Conservation (phyloP, 1,284 basidiomycete species). For the Rhodotorula mucilaginosa region DNA sequence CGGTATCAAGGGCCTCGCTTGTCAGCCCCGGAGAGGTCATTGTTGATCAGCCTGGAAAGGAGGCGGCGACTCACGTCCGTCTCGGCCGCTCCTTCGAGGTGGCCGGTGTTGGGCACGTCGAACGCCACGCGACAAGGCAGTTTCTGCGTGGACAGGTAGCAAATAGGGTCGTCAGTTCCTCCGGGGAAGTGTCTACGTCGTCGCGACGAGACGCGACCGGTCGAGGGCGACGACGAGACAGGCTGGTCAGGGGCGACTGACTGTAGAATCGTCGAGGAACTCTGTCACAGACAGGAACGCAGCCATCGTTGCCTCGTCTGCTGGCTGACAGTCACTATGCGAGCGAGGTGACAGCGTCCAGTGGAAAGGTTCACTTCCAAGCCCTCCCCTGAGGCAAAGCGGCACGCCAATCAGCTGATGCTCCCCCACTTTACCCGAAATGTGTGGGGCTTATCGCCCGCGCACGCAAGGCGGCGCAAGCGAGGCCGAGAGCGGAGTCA, state of each 20-base stretch:
- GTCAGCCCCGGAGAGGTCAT: background rate
- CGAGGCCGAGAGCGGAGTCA: too few species aligned
- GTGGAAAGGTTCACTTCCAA: background rate
- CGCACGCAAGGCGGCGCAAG: too few species aligned
- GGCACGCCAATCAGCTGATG: too few species aligned
- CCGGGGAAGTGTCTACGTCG: background rate
- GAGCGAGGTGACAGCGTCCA: background rate
- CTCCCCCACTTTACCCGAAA: background rate
- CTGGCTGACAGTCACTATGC: background rate
- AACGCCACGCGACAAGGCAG: constrained; percentile 44
- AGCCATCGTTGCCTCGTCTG: constrained; percentile 5
- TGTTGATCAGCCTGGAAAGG: too few species aligned
- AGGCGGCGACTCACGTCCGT: constrained; percentile 39
- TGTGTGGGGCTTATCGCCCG: too few species aligned
- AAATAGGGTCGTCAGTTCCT: background rate
- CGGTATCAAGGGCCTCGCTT: background rate
- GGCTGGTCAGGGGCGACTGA: background rate
- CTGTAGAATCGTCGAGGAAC: constrained; percentile 33
- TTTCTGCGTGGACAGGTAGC: constrained; percentile 26
- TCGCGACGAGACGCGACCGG: background rate
- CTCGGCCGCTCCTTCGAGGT: constrained; percentile 46
- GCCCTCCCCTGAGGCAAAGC: background rate
- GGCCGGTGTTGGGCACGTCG: constrained; percentile 44
- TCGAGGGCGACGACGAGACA: background rate
- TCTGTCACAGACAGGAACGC: constrained; percentile 25